Evolutionary conservation across 177 flowering plant species (phyloP), one percentile per base, ranked within the genome.

Genomic region (Vitis hybrid): DNA sequence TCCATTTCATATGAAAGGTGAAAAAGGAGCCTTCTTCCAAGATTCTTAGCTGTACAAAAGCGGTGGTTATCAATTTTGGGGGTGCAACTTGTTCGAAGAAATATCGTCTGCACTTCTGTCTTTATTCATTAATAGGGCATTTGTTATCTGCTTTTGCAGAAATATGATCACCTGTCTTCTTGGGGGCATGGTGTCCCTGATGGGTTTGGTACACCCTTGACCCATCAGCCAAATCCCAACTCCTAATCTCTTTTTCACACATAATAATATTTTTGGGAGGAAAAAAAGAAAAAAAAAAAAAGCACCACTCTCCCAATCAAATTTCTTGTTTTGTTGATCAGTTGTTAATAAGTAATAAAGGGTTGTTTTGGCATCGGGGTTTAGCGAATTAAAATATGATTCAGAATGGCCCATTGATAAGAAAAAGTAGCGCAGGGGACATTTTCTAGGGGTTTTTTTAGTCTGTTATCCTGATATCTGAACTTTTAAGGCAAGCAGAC

Each of bases 401-500:
- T 26, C 29, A 26, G 29, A 26, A 26, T 26, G 29, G 29, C 29
- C 29, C 29, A 3, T 26, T 3, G 29, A 26, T 26, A 26, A 26
- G 29, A 26, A 26, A 26, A 26, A 26, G 29, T 26, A 26, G 29
- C 29, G 29, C 29, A 26, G 29, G 29, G 29, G 29, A 26, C 29
- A 26, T 26, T 26, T 26, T 26, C 29, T 26, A 26, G 29, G 29
- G 29, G 29, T 26, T 26, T 26, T 2, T 26, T 26, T 26, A 26
- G 29, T 64, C 66, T 66, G 55, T 66, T 67, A 72, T 72, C 75
- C 62, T 72, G 55, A 52, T 62, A 51, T 19, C 66, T 70, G 74
- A 58, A 19, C 74, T 75, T 75, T 63, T 70, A 76, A 73, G 70
- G 77, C 70, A 76, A 78, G 76, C 50, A 70, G 69, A 48, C 18